Conservation (phyloP, 176 grass and related monocot genomes). For the Oryza coarctata region DNA sequence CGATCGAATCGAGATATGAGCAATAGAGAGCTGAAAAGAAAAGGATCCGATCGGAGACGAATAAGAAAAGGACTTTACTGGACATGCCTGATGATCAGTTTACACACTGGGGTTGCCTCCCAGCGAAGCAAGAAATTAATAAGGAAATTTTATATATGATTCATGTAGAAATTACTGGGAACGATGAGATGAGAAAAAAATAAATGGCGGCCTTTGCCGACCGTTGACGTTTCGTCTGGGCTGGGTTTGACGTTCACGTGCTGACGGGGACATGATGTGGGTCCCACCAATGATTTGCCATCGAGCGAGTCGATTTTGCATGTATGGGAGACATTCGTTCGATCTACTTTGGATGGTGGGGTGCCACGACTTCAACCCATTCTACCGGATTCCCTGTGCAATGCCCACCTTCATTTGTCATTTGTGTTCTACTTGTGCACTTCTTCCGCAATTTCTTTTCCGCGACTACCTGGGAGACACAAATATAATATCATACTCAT, state of each 20-base stretch:
- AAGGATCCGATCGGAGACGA: no score
- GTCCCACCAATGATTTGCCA: conserved; percentile 32
- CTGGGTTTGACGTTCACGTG: conserved; percentile 1
- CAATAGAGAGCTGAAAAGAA: background rate
- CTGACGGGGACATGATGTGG: background rate
- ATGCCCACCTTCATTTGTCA: no score
- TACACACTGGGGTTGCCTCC: background rate
- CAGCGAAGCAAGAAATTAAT: conserved; percentile 28
- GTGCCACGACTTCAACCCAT: background rate
- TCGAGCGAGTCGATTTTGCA: no score
- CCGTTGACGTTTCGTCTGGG: background rate
- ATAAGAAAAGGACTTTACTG: no score
- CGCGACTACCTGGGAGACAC: no score
- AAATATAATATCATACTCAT: no score
- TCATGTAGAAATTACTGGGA: background rate
- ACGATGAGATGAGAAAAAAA: background rate
- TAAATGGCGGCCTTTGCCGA: background rate
- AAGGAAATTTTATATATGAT: no score
- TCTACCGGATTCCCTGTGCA: background rate
- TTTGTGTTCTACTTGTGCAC: no score
- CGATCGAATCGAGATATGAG: background rate
- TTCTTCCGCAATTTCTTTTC: no score
- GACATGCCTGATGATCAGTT: background rate
- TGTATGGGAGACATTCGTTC: conserved; percentile 37
- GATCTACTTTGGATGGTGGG: background rate